phyloP scores from a whole-genome alignment of 2,329 filamentous ascomycete genomes.

The Cytospora piceicola region DNA sequence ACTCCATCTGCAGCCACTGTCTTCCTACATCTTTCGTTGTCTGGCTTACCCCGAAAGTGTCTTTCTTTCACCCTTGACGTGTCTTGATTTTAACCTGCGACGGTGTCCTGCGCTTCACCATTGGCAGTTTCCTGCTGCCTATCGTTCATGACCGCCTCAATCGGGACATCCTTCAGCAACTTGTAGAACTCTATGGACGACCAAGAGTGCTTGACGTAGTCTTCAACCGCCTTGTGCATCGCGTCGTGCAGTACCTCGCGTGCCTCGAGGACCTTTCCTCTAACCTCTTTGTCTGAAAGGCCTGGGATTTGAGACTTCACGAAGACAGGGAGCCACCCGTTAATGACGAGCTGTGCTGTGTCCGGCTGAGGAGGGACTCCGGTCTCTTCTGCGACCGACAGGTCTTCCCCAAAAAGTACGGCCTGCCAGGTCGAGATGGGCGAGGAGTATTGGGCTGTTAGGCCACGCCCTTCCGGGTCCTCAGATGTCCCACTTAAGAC shows the following conservation, averaged over 20 bases:
- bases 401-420: slow-evolving; percentile 8
- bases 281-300: slow-evolving; percentile 8
- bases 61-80: background rate
- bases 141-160: background rate
- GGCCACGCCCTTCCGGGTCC: background rate
- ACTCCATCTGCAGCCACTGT: background rate
- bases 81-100: background rate
- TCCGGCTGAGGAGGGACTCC: background rate
- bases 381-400: background rate
- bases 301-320: slow-evolving; percentile 17
- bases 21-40: background rate
- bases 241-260: slow-evolving; percentile 8
- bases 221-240: slow-evolving; percentile 13
- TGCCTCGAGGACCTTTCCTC: slow-evolving; percentile 13
- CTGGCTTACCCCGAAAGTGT: background rate
- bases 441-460: slow-evolving; percentile 16
- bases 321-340: slow-evolving; percentile 21
- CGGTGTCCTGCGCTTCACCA: background rate
- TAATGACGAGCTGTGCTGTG: slow-evolving; percentile 7
- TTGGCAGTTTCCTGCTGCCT: background rate
- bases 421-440: slow-evolving; percentile 19
- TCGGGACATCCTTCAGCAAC: slow-evolving; percentile 8
- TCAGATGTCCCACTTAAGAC: slow-evolving; percentile 12
- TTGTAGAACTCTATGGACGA: background rate
- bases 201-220: slow-evolving; percentile 14